Conservation (phyloP, 2,329 filamentous ascomycete genomes). For the Aspergillus unguis region DNA sequence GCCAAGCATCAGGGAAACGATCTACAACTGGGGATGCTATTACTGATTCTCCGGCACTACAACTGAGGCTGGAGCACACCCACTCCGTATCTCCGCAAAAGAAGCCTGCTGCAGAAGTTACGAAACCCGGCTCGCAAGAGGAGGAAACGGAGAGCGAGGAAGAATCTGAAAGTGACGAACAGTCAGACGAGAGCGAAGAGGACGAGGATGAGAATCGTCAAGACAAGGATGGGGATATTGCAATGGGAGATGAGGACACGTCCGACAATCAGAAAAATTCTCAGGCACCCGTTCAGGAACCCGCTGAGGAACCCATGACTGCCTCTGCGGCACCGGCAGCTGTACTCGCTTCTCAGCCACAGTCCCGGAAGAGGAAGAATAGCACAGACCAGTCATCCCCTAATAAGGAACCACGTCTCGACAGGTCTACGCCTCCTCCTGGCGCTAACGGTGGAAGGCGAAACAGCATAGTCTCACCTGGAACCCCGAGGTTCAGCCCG, state of each 20-base stretch:
- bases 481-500: constrained; percentile 15
- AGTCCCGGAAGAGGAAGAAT: constrained; percentile 28
- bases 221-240: constrained; percentile 17
- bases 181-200: neutral
- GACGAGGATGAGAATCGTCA: neutral
- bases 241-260: constrained; percentile 15
- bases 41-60: constrained; percentile 6
- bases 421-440: constrained; percentile 11
- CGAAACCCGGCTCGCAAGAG: neutral
- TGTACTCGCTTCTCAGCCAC: neutral
- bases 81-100: constrained; percentile 6
- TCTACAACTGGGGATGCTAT: neutral
- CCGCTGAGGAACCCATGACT: neutral
- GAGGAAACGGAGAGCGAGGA: constrained; percentile 1
- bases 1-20: neutral
- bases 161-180: constrained; percentile 1
- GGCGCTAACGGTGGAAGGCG: constrained; percentile 1
- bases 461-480: neutral
- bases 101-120: neutral
- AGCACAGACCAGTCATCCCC: constrained; percentile 18
- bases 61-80: constrained; percentile 1
- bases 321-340: neutral
- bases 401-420: constrained; percentile 26
- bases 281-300: neutral
- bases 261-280: neutral